A percentile compares a stretch with the other conserved stretches of the same genome.
phyloP scores from a whole-genome alignment of 2,329 filamentous ascomycete species.

The Fusarium solani-melongenae region DNA sequence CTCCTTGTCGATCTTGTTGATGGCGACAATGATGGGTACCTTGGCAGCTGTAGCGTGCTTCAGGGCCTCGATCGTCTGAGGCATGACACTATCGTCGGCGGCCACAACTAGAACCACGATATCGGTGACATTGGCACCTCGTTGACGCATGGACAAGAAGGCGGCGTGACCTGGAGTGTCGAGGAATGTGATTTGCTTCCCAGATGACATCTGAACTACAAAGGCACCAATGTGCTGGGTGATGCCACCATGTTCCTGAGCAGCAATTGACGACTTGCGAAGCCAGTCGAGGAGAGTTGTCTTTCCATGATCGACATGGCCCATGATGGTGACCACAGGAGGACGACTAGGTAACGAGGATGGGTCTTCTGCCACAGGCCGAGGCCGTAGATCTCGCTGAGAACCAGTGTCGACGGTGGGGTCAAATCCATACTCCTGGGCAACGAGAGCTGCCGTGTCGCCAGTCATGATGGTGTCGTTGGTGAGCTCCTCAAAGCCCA shows the following conservation, averaged over 20 bases:
- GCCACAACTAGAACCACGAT: constrained; percentile 97
- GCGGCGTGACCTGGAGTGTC: constrained; percentile 97
- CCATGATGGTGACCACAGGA: constrained; percentile 98
- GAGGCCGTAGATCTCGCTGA: constrained; percentile 75
- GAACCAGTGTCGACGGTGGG: constrained; percentile 78
- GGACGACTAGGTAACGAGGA: constrained; percentile 78
- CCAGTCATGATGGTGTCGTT: constrained; percentile 88
- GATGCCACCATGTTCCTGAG: constrained; percentile 93
- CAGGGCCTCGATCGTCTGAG: constrained; percentile 94
- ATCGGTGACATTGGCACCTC: constrained; percentile 95
- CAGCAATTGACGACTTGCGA: constrained; percentile 90
- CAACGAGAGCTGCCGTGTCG: constrained; percentile 90
- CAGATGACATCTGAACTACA: constrained; percentile 85
- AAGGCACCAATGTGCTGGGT: constrained; percentile 99
- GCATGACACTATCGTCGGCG: constrained; percentile 96
- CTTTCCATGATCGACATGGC: constrained; percentile 98
- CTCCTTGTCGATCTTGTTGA: constrained; percentile 96
- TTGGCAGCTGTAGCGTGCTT: constrained; percentile 89
- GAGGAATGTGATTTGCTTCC: constrained; percentile 93
- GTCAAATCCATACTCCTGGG: constrained; percentile 92
- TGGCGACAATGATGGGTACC: constrained; percentile 96
- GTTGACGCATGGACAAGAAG: constrained; percentile 94
- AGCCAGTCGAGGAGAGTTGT: constrained; percentile 95
- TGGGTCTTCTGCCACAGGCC: constrained; percentile 75
- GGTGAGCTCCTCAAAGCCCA: constrained; percentile 89